Evolutionary conservation across 1,139 yeast genomes (phyloP).

Genomic region (Meyerozyma smithsonii): DNA sequence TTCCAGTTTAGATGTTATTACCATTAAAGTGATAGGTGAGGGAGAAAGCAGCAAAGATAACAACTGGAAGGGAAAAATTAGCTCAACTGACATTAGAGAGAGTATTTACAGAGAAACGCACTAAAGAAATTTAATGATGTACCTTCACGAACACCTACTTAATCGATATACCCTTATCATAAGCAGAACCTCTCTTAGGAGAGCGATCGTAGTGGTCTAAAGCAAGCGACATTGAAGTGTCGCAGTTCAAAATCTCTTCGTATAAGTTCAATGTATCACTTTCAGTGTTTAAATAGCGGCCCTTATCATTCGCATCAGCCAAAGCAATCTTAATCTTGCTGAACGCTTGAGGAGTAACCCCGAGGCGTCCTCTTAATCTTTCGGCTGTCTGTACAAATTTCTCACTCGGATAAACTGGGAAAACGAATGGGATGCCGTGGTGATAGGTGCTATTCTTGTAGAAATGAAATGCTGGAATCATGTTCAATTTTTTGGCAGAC

Average conservation of each 20-base stretch:
- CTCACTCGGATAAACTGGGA: conserved; percentile 65
- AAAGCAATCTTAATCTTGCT: conserved; percentile 67
- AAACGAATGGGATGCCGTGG: conserved; percentile 88
- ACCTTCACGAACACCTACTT: too few species aligned
- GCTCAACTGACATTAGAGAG: conserved; percentile 62
- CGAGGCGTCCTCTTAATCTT: conserved; percentile 64
- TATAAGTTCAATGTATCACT: conserved; percentile 51
- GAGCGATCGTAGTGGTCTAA: conserved; percentile 83
- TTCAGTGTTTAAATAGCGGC: conserved; percentile 47
- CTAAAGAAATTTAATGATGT: too few species aligned
- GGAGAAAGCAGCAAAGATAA: conserved; percentile 44
- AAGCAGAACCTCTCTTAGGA: conserved; percentile 39
- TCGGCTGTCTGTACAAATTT: conserved; percentile 56
- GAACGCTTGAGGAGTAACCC: conserved; percentile 76
- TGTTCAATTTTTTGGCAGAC: conserved; percentile 38
- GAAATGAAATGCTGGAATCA: conserved; percentile 59
- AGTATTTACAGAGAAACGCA: conserved; percentile 11
- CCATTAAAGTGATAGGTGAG: conserved; percentile 65
- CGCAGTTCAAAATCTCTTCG: conserved; percentile 48
- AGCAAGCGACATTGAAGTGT: conserved; percentile 48
- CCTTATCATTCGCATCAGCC: conserved; percentile 38
- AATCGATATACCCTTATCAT: conserved; percentile 60
- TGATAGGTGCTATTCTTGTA: conserved; percentile 62
- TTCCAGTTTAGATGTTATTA: conserved; percentile 48
- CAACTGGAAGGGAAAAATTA: conserved; percentile 65